Evolutionary conservation across 2,329 filamentous ascomycete genomes (phyloP).

Genomic region (Stachybotrys chartarum): DNA sequence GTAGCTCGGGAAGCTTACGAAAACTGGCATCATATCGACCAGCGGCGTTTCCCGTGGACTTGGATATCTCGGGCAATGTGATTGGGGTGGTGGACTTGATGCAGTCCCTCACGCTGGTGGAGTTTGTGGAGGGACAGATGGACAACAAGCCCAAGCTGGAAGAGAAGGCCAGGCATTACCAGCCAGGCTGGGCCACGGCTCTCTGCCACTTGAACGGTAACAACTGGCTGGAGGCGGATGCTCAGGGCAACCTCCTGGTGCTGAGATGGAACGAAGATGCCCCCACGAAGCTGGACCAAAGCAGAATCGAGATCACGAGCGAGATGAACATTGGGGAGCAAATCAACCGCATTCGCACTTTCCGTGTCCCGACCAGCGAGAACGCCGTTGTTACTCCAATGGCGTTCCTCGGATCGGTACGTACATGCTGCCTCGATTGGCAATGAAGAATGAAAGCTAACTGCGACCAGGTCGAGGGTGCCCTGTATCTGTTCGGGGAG

Average conservation of each 20-base stretch:
- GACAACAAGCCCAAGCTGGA: constrained; percentile 55
- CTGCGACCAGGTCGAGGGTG: constrained; percentile 66
- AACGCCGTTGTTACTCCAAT: constrained; percentile 67
- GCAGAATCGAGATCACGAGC: constrained; percentile 63
- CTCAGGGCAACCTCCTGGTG: constrained; percentile 80
- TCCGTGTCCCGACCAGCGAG: constrained; percentile 58
- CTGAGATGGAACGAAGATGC: constrained; percentile 67
- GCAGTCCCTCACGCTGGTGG: constrained; percentile 79
- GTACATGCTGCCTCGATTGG: constrained; percentile 17
- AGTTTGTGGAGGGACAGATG: constrained; percentile 55
- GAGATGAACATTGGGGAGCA: constrained; percentile 87
- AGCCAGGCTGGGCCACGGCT: constrained; percentile 76
- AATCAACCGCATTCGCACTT: constrained; percentile 78
- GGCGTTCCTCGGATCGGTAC: constrained; percentile 84
- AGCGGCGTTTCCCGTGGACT: constrained; percentile 74
- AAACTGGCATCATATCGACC: constrained; percentile 74
- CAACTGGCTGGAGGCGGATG: constrained; percentile 76
- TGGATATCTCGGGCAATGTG: constrained; percentile 64
- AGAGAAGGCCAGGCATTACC: constrained; percentile 74
- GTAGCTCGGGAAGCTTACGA: constrained; percentile 49
- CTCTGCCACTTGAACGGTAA: constrained; percentile 65
- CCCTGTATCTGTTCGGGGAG: constrained; percentile 81
- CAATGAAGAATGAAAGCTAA: constrained; percentile 5
- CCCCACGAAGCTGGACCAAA: constrained; percentile 66
- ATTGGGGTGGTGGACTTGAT: constrained; percentile 89